These are phyloP conservation scores for Malassezia obtusa DNA, from an alignment of 1,284 basidiomycete species.

Conservation along the genomic window DNA sequence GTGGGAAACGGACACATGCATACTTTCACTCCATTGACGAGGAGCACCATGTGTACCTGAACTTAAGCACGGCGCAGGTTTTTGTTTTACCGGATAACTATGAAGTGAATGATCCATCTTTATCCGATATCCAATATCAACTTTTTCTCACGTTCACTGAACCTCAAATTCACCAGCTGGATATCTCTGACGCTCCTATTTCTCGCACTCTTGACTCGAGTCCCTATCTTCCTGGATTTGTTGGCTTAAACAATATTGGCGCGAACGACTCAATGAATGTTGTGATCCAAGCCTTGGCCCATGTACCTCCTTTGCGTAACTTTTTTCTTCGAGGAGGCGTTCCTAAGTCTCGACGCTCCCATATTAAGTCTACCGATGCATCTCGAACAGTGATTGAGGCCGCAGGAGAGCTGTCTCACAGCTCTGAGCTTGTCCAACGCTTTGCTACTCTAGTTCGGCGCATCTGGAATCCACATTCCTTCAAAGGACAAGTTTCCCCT, in stretches of 20 bases:
- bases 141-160: conserved; percentile 67
- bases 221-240: conserved; percentile 81
- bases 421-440: conserved; percentile 69
- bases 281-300: conserved; percentile 82
- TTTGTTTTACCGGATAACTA: conserved; percentile 98
- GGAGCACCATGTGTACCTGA: conserved; percentile 96
- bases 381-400: background rate
- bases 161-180: conserved; percentile 54
- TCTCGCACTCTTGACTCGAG: conserved; percentile 61
- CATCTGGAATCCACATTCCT: conserved; percentile 65
- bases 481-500: conserved; percentile 95
- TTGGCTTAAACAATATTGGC: conserved; percentile 96
- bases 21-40: conserved; percentile 95
- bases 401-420: conserved; percentile 15
- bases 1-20: conserved; percentile 83
- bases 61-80: conserved; percentile 83
- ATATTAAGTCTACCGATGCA: background rate
- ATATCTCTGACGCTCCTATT: conserved; percentile 50
- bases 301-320: conserved; percentile 79
- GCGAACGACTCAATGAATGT: conserved; percentile 96
- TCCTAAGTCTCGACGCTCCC: background rate
- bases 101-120: conserved; percentile 81
- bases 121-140: conserved; percentile 86
- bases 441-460: conserved; percentile 71
- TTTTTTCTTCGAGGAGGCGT: conserved; percentile 50